Conservation (phyloP, 202 grass and related monocot species). For the Carex arenaria region DNA sequence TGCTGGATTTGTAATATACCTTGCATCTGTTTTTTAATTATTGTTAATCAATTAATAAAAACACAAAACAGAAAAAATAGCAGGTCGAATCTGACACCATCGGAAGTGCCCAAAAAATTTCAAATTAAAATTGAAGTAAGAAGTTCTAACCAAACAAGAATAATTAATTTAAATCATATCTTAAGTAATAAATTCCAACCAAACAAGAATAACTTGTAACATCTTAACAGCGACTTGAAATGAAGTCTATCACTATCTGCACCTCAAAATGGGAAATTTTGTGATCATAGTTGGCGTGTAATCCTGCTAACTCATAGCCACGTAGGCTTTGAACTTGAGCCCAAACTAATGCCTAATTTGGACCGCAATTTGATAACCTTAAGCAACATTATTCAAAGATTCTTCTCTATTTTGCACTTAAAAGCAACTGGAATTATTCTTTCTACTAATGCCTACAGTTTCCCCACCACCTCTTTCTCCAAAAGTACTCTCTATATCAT, state of each 20-base stretch:
- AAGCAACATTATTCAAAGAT: conserved; percentile 58
- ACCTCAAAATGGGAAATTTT: neutral
- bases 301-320: neutral
- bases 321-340: neutral
- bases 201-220: too few relatives aligned
- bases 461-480: conserved; percentile 1
- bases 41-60: neutral
- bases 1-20: neutral
- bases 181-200: too few relatives aligned
- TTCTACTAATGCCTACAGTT: conserved; percentile 6
- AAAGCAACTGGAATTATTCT: conserved; percentile 29
- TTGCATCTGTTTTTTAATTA: neutral
- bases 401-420: conserved; percentile 34
- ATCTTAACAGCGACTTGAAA: neutral
- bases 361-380: conserved; percentile 37
- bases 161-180: too few relatives aligned
- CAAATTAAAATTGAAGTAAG: neutral
- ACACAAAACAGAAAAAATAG: neutral
- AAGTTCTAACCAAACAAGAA: neutral
- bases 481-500: conserved; percentile 23
- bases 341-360: conserved; percentile 19
- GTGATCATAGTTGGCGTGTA: neutral
- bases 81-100: neutral
- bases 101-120: neutral
- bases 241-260: neutral